Conservation (phyloP, 2,329 filamentous ascomycete genomes). For the Trichoderma simmonsii region DNA sequence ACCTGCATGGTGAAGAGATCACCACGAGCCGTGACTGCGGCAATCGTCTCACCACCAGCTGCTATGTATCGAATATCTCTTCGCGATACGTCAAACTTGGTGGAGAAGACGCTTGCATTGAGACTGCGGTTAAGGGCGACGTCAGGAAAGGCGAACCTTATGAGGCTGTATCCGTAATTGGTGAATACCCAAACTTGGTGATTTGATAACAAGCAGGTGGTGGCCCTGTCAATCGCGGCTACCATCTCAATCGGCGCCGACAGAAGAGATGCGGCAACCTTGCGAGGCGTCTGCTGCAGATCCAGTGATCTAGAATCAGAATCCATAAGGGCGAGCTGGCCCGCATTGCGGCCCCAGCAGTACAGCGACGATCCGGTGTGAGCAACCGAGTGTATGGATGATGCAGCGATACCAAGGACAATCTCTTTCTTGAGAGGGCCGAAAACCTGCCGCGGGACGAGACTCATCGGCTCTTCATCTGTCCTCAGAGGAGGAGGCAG, state of each 20-base stretch:
- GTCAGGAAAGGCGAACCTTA: slow-evolving; percentile 74
- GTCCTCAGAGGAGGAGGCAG: slow-evolving; percentile 63
- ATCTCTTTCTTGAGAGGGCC: slow-evolving; percentile 84
- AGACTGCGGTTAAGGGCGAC: slow-evolving; percentile 69
- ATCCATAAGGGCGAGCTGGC: slow-evolving; percentile 90
- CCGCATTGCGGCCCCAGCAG: slow-evolving; percentile 93
- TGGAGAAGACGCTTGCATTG: slow-evolving; percentile 52
- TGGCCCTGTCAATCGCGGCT: slow-evolving; percentile 86
- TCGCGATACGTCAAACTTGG: slow-evolving; percentile 58
- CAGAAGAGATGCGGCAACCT: slow-evolving; percentile 76
- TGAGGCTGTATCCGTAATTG: slow-evolving; percentile 90
- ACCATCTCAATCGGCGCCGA: slow-evolving; percentile 70
- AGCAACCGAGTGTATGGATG: slow-evolving; percentile 85
- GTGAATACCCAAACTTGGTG: slow-evolving; percentile 91
- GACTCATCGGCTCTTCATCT: slow-evolving; percentile 81
- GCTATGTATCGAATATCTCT: slow-evolving; percentile 72
- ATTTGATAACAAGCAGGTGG: slow-evolving; percentile 79
- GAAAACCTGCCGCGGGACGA: slow-evolving; percentile 82
- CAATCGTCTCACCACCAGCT: slow-evolving; percentile 87
- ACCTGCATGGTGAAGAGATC: slow-evolving; percentile 85
- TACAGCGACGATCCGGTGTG: slow-evolving; percentile 79
- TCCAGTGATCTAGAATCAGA: slow-evolving; percentile 90
- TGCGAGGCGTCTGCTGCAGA: slow-evolving; percentile 75
- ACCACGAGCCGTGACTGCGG: slow-evolving; percentile 77
- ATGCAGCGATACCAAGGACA: slow-evolving; percentile 81